Evolutionary conservation across 2,329 filamentous ascomycete genomes (phyloP).

Genomic region (Fusarium sp.): DNA sequence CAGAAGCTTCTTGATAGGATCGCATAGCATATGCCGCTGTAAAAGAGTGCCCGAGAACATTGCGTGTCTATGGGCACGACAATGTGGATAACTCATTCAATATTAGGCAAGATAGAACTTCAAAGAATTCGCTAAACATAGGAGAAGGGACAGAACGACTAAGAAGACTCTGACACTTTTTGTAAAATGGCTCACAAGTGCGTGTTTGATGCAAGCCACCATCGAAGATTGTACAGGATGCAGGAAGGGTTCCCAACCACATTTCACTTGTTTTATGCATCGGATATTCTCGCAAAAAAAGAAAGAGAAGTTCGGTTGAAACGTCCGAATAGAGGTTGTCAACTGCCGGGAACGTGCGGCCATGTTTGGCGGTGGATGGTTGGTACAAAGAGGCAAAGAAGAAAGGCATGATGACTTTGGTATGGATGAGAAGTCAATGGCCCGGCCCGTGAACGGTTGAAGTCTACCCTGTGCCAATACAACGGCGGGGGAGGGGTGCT

Average conservation of each 20-base stretch:
- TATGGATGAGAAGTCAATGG: slow-evolving; percentile 28
- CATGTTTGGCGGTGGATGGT: slow-evolving; percentile 46
- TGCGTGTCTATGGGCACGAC: slow-evolving; percentile 3
- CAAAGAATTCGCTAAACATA: neutral
- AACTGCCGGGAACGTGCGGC: slow-evolving; percentile 33
- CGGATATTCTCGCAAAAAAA: slow-evolving; percentile 14
- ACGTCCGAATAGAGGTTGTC: neutral
- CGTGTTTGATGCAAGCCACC: slow-evolving; percentile 38
- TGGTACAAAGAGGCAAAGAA: slow-evolving; percentile 5
- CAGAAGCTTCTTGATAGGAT: slow-evolving; percentile 22
- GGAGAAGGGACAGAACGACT: neutral
- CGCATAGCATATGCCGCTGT: slow-evolving; percentile 15
- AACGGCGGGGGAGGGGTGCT: slow-evolving; percentile 32
- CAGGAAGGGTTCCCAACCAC: slow-evolving; percentile 16
- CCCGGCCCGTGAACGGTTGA: slow-evolving; percentile 31
- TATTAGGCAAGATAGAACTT: slow-evolving; percentile 15
- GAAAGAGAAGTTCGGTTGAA: slow-evolving; percentile 8
- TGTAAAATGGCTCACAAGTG: slow-evolving; percentile 44
- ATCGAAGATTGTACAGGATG: slow-evolving; percentile 32
- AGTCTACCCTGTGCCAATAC: slow-evolving; percentile 14
- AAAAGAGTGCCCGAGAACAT: slow-evolving; percentile 1
- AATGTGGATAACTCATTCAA: slow-evolving; percentile 5
- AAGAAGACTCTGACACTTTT: neutral
- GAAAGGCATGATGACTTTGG: slow-evolving; percentile 16
- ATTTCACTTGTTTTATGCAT: neutral